Evolutionary conservation across 2,329 filamentous ascomycete species (phyloP), one percentile per base, ranked within the genome.

Genomic region (Calonectria crousiana): DNA sequence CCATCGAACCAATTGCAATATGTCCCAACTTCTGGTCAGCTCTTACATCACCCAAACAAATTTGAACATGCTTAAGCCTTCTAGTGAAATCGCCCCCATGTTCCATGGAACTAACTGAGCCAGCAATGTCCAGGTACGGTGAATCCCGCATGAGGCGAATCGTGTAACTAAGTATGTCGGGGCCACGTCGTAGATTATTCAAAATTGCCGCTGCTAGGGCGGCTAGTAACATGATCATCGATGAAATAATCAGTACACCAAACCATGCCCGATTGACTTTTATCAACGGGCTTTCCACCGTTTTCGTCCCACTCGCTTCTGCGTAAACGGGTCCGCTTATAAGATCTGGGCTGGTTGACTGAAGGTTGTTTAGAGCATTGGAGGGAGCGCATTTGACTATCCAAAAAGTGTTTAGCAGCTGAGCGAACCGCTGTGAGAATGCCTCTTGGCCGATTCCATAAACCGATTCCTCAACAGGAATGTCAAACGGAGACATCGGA

Each of bases 371-470:
- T 6, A 44, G 53, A 20, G 71, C 67, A 26, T 65, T 52, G 13
- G 69, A 56, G 6, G 71, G 71, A 9, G 67, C 69, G 5, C 69
- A 16, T 16, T 47, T 70, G 18, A 52, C 51, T n/a, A 73, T 62
- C 71, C 58, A 73, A 32, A 71, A 65, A 6, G 58, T 71, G 26
- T 73, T 73, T 3, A 73, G 30, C 4, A 73, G 32, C 16, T 73
- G 58, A 4, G 71, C 52, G 34, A 73, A 26, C 4, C 38, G 49
- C 6, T 71, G 68, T 0, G 71, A 69, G 23, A 73, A 73, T 11
- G 11, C 13, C 4, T 53, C 53, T 6, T 26, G 34, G 0, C 60
- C 49, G 28, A 44, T 30, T 52, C 41, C 47, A 6, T 49, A 23
- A 36, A 58, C 26, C 13, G 30, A 51, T 6, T 49, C 44, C 8